Evolutionary conservation across 192 early-diverging fungal species (phyloP), one percentile per base, ranked within the genome.

Genomic region (Chytriomyces hyalinus): DNA sequence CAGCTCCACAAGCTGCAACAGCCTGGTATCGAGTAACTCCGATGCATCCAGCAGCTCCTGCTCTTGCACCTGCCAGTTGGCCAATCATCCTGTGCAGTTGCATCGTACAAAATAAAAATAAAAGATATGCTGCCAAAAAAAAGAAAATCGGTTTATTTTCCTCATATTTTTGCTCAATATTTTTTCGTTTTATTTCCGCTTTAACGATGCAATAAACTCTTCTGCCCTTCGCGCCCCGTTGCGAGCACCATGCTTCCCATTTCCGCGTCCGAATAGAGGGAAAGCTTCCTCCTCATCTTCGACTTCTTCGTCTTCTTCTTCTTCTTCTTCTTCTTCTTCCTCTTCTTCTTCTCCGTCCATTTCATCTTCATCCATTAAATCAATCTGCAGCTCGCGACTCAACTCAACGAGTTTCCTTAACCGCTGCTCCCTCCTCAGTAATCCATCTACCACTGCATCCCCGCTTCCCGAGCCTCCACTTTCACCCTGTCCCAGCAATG

Each of bases 331-430:
- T 48, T 50, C 75, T 2, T 68, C 65, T 0, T 51, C 46, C 44
- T 53, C 64, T 11, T 68, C 75, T 22, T 65, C 75, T 5, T 48
- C 59, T 11, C 53, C 74, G 13, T 76, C 74, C 6, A 24, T 65
- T 6, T 67, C 64, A 49, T 28, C 64, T 61, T 77, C 76, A 22
- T 74, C 49, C 67, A 77, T 26, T 10, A 77, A 28, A 46, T 77
- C 76, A 66, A 77, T 44, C 10, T 68, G 13, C 15, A 68, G 28
- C 53, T 77, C 76, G 26, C 46, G 6, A 28, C 65, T 45, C 20
- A 77, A 22, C 48, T 77, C 76, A 44, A 77, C 76, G 9, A 77
- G n/a, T 44, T 49, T 68, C 20, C 76, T 53, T 28, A 77, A 28
- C 67, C 66, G 46, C 50, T 77, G 53, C 60, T 77, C 76, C 60